Evolutionary conservation across 2,329 filamentous ascomycete species (phyloP).

Genomic region (Pseudocercospora crystallina): DNA sequence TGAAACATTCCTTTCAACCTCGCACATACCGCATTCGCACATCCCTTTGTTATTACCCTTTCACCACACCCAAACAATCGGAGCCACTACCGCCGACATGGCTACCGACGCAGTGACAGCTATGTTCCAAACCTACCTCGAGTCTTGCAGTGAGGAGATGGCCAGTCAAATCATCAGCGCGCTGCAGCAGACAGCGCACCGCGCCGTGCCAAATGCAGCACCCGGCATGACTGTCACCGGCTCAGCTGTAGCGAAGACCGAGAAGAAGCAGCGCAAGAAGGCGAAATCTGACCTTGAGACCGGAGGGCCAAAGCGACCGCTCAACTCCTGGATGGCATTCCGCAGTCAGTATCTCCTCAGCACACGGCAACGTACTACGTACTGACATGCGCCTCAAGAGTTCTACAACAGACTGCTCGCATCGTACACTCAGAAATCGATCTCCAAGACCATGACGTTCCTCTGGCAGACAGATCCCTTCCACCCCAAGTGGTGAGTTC

Average conservation of each 20-base stretch:
- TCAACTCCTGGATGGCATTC: constrained; percentile 23
- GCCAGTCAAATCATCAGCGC: constrained; percentile 15
- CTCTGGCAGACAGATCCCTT: constrained; percentile 54
- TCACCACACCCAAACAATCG: constrained; percentile 27
- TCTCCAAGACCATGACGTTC: constrained; percentile 50
- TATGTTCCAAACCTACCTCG: constrained; percentile 20
- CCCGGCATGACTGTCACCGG: background rate
- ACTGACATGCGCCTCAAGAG: background rate
- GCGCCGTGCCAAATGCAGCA: too few species aligned
- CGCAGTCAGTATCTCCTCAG: constrained; percentile 1
- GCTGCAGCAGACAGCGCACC: constrained; percentile 11
- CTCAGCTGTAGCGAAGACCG: constrained; percentile 13
- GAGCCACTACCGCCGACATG: constrained; percentile 25
- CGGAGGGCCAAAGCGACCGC: constrained; percentile 13
- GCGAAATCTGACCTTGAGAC: constrained; percentile 13
- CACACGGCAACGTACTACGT: too few species aligned
- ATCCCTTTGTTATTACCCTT: constrained; percentile 29
- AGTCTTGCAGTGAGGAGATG: constrained; percentile 13
- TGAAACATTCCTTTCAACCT: background rate
- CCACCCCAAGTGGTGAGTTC: constrained; percentile 49
- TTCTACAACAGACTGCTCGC: constrained; percentile 18
- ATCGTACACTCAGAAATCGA: constrained; percentile 48
- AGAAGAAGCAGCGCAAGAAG: constrained; percentile 24
- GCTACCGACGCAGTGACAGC: constrained; percentile 21
- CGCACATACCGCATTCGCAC: constrained; percentile 26